Evolutionary conservation across 106 monocot genomes (phyloP), one percentile per base, ranked within the genome.

Genomic region (Dactylorhiza incarnata): DNA sequence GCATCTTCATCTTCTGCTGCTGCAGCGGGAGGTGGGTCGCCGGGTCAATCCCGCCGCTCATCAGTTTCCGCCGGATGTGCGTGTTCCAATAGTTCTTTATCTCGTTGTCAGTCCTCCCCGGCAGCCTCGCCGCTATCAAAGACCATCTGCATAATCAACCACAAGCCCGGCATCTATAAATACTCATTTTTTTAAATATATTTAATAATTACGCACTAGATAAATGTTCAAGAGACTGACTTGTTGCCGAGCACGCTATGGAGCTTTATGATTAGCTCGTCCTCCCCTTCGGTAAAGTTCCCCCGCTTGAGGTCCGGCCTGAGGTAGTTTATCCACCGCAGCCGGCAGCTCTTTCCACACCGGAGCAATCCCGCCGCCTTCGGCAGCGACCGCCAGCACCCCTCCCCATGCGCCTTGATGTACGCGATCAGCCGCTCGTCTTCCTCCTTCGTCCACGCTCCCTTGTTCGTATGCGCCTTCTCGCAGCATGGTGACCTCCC

Each of bases 21-120:
- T 25, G 59, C 52, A 88, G 5, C 5, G 78, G 83, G 15, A 75
- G 72, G 68, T 89, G 90, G 7, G 86, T 89, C 3, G 82, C 77
- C 0, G 89, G 89, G 73, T 89, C 86, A 12, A 89, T 79, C 20
- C 90, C 90, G 20, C 82, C 63, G 63, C 56, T 83, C 74, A 90
- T 26, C 47, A 90, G 77, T 84, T 90, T 90, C 78, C 87, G 79
- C 58, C 77, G 80, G 74, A 90, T 87, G 52, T 84, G 90, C 19
- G 90, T 90, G 77, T 90, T 90, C 90, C 90, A 90, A 49, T 90
- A 82, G 82, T 90, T 90, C 73, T 90, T 90, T 25, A 90, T 90
- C 82, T 89, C 86, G 44, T 89, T 89, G 49, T 89, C 89, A 1
- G 89, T 89, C 49, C 89, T 82, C 11, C 89, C 90, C 3, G 90